Evolutionary conservation across 2,329 filamentous ascomycete species (phyloP), one percentile per base, ranked within the genome.

Genomic region (Arthroderma sp.): DNA sequence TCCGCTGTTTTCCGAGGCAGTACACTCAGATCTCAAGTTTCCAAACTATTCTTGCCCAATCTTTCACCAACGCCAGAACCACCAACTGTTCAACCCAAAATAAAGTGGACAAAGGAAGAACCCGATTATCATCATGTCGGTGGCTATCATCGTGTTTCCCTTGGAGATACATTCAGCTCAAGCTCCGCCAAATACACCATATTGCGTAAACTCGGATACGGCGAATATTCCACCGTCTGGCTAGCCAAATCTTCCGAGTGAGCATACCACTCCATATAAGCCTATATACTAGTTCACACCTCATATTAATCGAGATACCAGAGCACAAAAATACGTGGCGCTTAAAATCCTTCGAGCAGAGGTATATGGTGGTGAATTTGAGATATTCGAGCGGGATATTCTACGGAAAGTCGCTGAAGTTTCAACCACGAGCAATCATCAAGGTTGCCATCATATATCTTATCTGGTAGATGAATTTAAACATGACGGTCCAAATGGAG

Each of bases 231-330:
- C 8, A 49, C 49, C n/a, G 40, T 41, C 27, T 51, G 47, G 47
- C 45, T 51, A 32, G 49, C 45, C 1, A 67, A 81, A 62, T 87
- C 94, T 69, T 91, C 88, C 58, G 75, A 52, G 60, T 61, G 41
- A 47, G 55, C 49, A 30, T 9, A 44, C n/a, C n/a, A n/a, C n/a
- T n/a, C n/a, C 7, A 27, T n/a, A 11, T 38, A n/a, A n/a, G n/a
- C n/a, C n/a, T n/a, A n/a, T n/a, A n/a, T n/a, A n/a, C n/a, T n/a
- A n/a, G n/a, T n/a, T n/a, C n/a, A n/a, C n/a, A n/a, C n/a, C n/a
- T n/a, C n/a, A n/a, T n/a, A 22, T 22, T 22, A 22, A 53, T 41
- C 3, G 28, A 38, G 37, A 15, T 6, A 22, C 4, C 38, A 56
- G 55, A 36, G 5, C 47, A 40, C 46, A 54, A 9, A 53, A 38